Percentiles rank a stretch among this genome's conserved stretches.
These are phyloP conservation scores for Boletus vermiculosoides DNA, from an alignment of 768 basidiomycete species.

Conservation along the genomic window DNA sequence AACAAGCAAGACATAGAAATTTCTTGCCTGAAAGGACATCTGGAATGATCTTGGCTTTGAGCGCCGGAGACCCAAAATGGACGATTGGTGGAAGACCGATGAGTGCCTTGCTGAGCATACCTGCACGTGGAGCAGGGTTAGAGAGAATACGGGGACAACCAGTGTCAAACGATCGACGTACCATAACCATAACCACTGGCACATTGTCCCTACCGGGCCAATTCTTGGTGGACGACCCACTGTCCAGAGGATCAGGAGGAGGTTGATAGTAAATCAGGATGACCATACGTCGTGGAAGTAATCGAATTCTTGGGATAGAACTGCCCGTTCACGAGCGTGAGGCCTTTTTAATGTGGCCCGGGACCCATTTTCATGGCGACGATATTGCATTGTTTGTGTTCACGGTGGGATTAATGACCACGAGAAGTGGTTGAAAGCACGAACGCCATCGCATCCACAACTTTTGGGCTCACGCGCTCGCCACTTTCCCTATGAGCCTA, in stretches of 20 bases:
- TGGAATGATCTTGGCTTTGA: too few relatives aligned
- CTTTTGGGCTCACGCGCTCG: slow-evolving; percentile 16
- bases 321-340: too few relatives aligned
- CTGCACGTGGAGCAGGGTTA: slow-evolving; percentile 13
- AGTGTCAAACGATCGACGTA: slow-evolving; percentile 18
- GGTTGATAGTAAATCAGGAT: background rate
- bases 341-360: too few relatives aligned
- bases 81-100: too few relatives aligned
- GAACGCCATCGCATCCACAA: slow-evolving; percentile 54
- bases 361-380: too few relatives aligned
- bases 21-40: too few relatives aligned
- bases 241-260: slow-evolving; percentile 25
- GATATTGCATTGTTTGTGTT: too few relatives aligned
- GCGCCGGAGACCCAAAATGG: too few relatives aligned
- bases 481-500: too few relatives aligned
- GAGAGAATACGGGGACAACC: background rate
- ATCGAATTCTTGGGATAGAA: slow-evolving; percentile 51
- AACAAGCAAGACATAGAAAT: too few relatives aligned
- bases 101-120: slow-evolving; percentile 55
- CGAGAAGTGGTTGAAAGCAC: background rate
- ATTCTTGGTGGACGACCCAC: slow-evolving; percentile 79
- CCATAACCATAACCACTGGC: slow-evolving; percentile 86
- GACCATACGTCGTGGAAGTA: slow-evolving; percentile 75
- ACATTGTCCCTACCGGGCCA: slow-evolving; percentile 65
- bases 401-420: background rate